phyloP scores from a whole-genome alignment of 805 yeast genomes.

The Scheffersomyces stipitis region DNA sequence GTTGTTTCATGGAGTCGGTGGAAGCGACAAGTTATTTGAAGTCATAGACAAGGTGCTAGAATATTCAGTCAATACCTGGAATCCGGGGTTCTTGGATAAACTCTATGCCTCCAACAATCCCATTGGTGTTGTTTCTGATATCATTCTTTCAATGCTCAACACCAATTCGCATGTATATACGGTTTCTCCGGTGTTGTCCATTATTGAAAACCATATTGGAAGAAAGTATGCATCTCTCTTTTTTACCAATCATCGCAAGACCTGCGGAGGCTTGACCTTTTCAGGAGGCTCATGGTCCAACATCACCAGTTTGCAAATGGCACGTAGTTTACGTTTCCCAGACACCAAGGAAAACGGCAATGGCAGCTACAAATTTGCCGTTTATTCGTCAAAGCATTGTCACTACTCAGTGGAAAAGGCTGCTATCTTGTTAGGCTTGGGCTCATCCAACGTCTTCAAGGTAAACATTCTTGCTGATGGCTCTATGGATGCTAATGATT shows the following conservation, averaged over 20 bases:
- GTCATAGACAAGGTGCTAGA: slow-evolving; percentile 57
- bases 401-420: slow-evolving; percentile 83
- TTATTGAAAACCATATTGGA: slow-evolving; percentile 69
- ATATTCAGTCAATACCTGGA: slow-evolving; percentile 82
- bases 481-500: slow-evolving; percentile 48
- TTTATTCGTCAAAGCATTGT: slow-evolving; percentile 69
- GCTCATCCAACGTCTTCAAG: slow-evolving; percentile 60
- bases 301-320: slow-evolving; percentile 75
- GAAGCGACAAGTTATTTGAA: slow-evolving; percentile 43
- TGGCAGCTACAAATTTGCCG: slow-evolving; percentile 53
- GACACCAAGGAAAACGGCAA: slow-evolving; percentile 68
- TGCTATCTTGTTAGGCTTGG: slow-evolving; percentile 74
- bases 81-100: slow-evolving; percentile 81
- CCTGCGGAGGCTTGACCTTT: slow-evolving; percentile 80
- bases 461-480: slow-evolving; percentile 60
- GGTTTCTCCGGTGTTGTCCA: slow-evolving; percentile 77
- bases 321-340: slow-evolving; percentile 65
- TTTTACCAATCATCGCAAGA: slow-evolving; percentile 40
- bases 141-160: slow-evolving; percentile 66
- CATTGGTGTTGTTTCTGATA: slow-evolving; percentile 73
- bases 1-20: slow-evolving; percentile 26
- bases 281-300: slow-evolving; percentile 90
- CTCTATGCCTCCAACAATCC: slow-evolving; percentile 85
- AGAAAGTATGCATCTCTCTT: slow-evolving; percentile 67
- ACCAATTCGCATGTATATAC: slow-evolving; percentile 86